Evolutionary conservation across 495 filamentous ascomycete species (phyloP).

Genomic region (Aspergillus steynii): DNA sequence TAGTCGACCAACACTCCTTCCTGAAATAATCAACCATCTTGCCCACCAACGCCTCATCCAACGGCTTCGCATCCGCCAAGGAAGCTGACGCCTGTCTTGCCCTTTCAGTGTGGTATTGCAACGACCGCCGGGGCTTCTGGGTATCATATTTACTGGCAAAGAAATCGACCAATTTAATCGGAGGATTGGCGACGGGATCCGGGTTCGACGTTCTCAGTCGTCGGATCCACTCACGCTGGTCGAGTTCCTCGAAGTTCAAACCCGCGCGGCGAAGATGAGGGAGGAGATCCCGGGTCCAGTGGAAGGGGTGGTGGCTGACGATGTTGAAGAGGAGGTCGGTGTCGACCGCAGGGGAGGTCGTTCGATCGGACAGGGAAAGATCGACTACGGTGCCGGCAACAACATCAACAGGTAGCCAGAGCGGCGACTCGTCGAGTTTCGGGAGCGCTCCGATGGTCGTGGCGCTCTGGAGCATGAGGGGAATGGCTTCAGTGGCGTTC

Average conservation of each 20-base stretch:
- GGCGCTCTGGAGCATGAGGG: constrained; percentile 55
- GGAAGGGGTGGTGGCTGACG: constrained; percentile 24
- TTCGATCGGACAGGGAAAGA: constrained; percentile 16
- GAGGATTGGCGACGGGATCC: constrained; percentile 39
- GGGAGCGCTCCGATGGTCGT: constrained; percentile 52
- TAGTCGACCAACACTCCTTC: constrained; percentile 11
- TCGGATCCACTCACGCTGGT: constrained; percentile 21
- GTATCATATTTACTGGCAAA: constrained; percentile 31
- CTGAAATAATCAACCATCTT: constrained; percentile 28
- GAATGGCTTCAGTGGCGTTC: constrained; percentile 65
- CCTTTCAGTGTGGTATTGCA: constrained; percentile 20
- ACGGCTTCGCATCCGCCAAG: constrained; percentile 11
- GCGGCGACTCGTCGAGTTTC: constrained; percentile 40
- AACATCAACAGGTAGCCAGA: constrained; percentile 24
- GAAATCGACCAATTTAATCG: constrained; percentile 49
- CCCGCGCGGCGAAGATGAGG: constrained; percentile 20
- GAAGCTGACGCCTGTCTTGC: constrained; percentile 17
- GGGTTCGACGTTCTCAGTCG: constrained; percentile 21
- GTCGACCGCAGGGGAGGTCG: neutral
- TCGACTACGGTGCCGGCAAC: constrained; percentile 20
- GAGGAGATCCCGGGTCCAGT: constrained; percentile 31
- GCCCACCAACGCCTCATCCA: constrained; percentile 19
- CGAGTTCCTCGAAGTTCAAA: constrained; percentile 22
- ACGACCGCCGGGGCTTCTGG: constrained; percentile 2
- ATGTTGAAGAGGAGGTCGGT: constrained; percentile 23